A percentile compares a stretch with the other conserved stretches of the same genome.
These are phyloP conservation scores for Cryptococcus sp. DNA, from an alignment of 1,284 basidiomycete species.

Conservation along the genomic window DNA sequence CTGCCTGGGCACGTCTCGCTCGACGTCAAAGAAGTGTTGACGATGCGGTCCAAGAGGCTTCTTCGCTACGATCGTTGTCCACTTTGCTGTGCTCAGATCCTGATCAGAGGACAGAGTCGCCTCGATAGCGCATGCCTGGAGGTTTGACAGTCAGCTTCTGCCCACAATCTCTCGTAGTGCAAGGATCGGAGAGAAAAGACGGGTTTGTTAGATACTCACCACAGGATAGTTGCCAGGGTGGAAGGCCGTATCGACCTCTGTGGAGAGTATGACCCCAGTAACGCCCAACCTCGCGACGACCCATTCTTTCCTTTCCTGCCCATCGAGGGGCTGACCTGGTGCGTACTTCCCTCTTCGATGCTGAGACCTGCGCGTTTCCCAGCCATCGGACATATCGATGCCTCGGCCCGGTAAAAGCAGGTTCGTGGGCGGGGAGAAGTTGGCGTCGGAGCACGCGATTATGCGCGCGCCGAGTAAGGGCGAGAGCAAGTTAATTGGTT, in stretches of 20 bases:
- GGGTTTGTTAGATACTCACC: conserved; percentile 53
- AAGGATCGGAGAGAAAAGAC: conserved; percentile 40
- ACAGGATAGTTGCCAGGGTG: conserved; percentile 97
- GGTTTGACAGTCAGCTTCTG: conserved; percentile 5
- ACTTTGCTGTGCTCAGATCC: conserved; percentile 57
- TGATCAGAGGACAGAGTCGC: conserved; percentile 32
- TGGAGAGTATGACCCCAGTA: conserved; percentile 70
- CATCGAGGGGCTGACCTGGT: conserved; percentile 23
- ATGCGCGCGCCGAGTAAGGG: conserved; percentile 81
- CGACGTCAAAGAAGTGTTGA: conserved; percentile 83
- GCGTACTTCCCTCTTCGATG: conserved; percentile 62
- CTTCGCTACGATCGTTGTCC: conserved; percentile 74
- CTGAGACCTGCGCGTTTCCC: conserved; percentile 93
- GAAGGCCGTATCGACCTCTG: conserved; percentile 91
- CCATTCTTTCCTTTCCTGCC: conserved; percentile 83
- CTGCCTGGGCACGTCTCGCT: conserved; percentile 59
- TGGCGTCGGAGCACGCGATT: conserved; percentile 69
- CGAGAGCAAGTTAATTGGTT: conserved; percentile 76
- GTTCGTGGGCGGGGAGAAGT: conserved; percentile 90
- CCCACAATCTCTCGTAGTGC: neutral
- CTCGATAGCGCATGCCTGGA: conserved; percentile 31
- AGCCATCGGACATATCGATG: conserved; percentile 93
- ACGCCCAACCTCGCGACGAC: conserved; percentile 80
- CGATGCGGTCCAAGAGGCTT: conserved; percentile 85
- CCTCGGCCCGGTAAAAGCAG: conserved; percentile 87